Base-by-base conservation (phyloP, 1,284 basidiomycete genomes). In the Xerocomus nothofagi region DNA sequence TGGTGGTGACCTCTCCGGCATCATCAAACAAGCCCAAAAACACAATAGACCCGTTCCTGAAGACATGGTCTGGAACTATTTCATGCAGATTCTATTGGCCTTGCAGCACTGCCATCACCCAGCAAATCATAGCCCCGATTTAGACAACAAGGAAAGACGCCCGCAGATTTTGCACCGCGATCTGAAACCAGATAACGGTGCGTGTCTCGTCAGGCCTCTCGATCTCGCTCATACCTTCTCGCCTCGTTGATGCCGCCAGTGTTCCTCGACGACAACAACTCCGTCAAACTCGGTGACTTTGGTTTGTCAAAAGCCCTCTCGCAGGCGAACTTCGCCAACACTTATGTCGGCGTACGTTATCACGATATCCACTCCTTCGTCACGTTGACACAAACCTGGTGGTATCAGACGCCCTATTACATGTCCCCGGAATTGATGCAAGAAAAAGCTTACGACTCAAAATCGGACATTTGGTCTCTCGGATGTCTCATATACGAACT, bases 361-460 rank as follows among this genome's bases (percentile, higher is more conserved):
- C 40, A 31, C 12, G 1, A 20, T 15, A 4, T 31, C 39, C 31
- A 33, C 17, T 20, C 17, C 36, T 47, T 40, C 17, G 3, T n/a
- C 8, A 36, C 21, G 26, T 15, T 31, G n/a, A 46, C 46, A 10
- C 20, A 18, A 31, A 33, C 37, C 4, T 21, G 11, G 1, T 3
- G 11, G 8, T 15, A 34, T 33, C 57, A 94, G 91, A 98, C 95
- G 9, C 96, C 96, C 3, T 95, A 98, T 63, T 98, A 99, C 72
- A 98, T 99, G 95, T 95, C 93, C 2, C 95, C 96, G 0, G 95
- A 98, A 70, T 79, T 98, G 20, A 93, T 98, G 77, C 91, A 93
- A 69, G 94, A 97, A 63, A 93, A 92, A 66, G 84, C 90, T 6
- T 99, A 99, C 70, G 96, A 98, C 72, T 89, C 91, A 18, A 98